Percentiles rank a stretch among this genome's conserved stretches.
Evolutionary conservation across 2,329 filamentous ascomycete genomes (phyloP).

Genomic region (Penicillium brasilianum): DNA sequence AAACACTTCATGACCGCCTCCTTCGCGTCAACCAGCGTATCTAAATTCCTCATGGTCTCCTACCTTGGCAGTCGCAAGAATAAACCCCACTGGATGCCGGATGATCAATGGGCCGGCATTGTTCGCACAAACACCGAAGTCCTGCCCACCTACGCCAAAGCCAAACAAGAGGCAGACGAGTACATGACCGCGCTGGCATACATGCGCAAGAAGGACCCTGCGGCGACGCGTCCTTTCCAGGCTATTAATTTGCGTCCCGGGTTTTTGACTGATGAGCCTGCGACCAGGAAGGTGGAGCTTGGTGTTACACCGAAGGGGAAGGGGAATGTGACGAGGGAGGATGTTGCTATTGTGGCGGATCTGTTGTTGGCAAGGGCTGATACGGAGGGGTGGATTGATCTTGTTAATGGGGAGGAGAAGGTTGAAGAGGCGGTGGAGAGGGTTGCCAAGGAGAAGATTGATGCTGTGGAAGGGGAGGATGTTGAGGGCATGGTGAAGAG

Average conservation of each 20-base stretch:
- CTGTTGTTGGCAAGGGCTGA: constrained; percentile 55
- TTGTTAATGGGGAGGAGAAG: constrained; percentile 56
- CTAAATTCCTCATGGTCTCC: constrained; percentile 61
- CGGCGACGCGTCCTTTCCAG: constrained; percentile 43
- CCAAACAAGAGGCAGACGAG: constrained; percentile 62
- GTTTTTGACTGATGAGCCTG: constrained; percentile 53
- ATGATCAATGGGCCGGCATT: constrained; percentile 52
- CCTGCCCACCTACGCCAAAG: constrained; percentile 58
- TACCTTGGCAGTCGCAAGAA: constrained; percentile 57
- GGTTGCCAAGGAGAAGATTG: constrained; percentile 50
- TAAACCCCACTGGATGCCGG: constrained; percentile 57
- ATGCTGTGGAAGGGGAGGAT: constrained; percentile 58
- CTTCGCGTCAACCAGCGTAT: constrained; percentile 50
- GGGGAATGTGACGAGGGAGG: constrained; percentile 54
- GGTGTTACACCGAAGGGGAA: constrained; percentile 52
- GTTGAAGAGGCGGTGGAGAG: constrained; percentile 54
- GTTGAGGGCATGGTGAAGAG: constrained; percentile 50
- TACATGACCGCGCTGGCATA: constrained; percentile 55
- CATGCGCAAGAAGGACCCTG: constrained; percentile 35
- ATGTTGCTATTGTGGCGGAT: constrained; percentile 59
- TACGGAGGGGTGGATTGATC: constrained; percentile 59
- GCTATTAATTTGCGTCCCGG: constrained; percentile 60
- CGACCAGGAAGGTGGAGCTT: constrained; percentile 53
- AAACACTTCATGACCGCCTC: constrained; percentile 59
- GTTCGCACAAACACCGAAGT: constrained; percentile 55